A percentile compares a stretch with the other conserved stretches of the same genome.
Evolutionary conservation across 2,329 filamentous ascomycete genomes (phyloP).

Genomic region (Septoria petroselini): DNA sequence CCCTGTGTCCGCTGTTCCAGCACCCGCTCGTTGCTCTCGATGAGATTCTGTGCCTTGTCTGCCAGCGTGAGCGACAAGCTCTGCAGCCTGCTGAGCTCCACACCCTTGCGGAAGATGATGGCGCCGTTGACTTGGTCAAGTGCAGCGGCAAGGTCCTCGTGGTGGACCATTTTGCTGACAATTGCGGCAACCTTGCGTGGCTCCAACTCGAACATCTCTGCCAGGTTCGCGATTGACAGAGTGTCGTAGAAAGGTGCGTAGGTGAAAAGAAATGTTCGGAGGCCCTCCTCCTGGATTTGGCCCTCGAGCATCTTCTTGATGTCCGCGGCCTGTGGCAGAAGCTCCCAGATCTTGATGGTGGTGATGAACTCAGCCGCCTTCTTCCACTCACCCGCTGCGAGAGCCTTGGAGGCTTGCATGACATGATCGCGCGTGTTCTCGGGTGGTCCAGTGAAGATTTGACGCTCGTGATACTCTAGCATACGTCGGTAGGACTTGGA

Average conservation of each 20-base stretch:
- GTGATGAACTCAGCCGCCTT: constrained; percentile 90
- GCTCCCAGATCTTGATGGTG: constrained; percentile 99
- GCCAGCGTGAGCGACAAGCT: constrained; percentile 89
- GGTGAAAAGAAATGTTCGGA: constrained; percentile 97
- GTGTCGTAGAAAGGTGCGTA: constrained; percentile 99
- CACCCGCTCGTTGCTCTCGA: constrained; percentile 96
- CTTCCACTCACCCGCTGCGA: constrained; percentile 98
- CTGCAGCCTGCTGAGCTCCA: constrained; percentile 93
- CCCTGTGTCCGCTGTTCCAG: constrained; percentile 96
- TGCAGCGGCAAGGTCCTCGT: constrained; percentile 93
- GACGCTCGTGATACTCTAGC: constrained; percentile 98
- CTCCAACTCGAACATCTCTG: constrained; percentile 92
- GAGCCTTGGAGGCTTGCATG: constrained; percentile 96
- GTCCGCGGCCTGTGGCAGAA: constrained; percentile 86
- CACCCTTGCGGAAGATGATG: constrained; percentile 98
- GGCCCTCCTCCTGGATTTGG: constrained; percentile 97
- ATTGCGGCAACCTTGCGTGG: constrained; percentile 89
- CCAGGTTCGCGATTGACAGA: constrained; percentile 77
- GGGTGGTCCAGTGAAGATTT: constrained; percentile 96
- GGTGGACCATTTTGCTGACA: constrained; percentile 98
- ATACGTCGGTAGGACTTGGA: constrained; percentile 99
- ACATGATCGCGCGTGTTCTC: constrained; percentile 99
- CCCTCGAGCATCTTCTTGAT: constrained; percentile 97
- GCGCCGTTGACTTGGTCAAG: constrained; percentile 96
- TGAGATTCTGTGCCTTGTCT: constrained; percentile 93